Evolutionary conservation across 2,329 filamentous ascomycete genomes (phyloP), one percentile per base, ranked within the genome.

Genomic region (Davidsoniella neocaledoniae): DNA sequence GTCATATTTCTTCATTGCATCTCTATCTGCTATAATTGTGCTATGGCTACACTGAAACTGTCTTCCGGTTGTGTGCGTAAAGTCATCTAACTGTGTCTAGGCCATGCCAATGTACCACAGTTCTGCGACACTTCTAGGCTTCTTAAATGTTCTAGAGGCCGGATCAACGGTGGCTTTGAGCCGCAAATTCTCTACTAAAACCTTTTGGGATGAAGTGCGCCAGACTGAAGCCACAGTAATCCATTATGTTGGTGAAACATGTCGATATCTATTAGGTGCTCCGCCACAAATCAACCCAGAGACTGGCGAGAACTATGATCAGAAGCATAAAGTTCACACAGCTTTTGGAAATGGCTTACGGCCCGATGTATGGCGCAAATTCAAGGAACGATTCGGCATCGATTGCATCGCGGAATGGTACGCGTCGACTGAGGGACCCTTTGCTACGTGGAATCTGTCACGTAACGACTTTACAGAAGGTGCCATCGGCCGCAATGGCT

Each of bases 51-150:
- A 33, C 29, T 33, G 12, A 33, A 33, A 33, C 29, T 33, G 29
- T 33, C 29, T 33, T 12, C 29, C 29, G 29, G 29, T 33, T 33
- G 29, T 33, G 12, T 9, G 29, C 29, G 29, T 33, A 33, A 12
- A 9, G 29, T 9, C 6, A 33, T 33, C 29, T 33, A 33, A 33
- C 29, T 12, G 29, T 33, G 29, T 5, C 53, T 17, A 84, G 80
- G 81, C 81, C 51, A 93, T 94, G 85, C 87, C 87, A 0, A 70
- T 94, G 5, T 94, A 94, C 60, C 87, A 94, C 66, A 81, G 82
- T 39, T 86, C 86, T 0, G 87, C 83, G 10, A 68, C 76, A 4
- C 57, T 91, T 5, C 70, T 94, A 41, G 84, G 81, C 21, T 74
- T 88, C 51, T 63, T 72, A 44, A 69, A 76, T 43, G 72, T 75